Evolutionary conservation across 768 basidiomycete genomes (phyloP), one percentile per base, ranked within the genome.

Genomic region (Pulveroboletus frians): DNA sequence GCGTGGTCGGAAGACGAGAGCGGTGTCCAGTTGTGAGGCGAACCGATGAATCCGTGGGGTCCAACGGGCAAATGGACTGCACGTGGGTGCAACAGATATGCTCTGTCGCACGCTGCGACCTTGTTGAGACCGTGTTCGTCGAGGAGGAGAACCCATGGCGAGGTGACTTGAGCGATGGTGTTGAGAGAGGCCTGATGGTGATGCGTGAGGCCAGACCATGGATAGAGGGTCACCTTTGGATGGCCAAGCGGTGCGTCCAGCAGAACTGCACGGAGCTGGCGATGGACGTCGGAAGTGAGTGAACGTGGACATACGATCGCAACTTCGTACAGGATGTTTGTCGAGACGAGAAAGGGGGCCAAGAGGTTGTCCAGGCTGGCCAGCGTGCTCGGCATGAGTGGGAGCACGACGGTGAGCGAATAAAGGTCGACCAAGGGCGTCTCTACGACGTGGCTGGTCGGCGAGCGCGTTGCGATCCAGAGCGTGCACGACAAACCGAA

Each of bases 131-230:
- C 81, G 38, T 56, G 48, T 40, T 77, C 69, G 46, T 79, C 78
- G 46, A 84, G 66, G 8, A 85, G 43, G 11, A 86, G 71, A 9
- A 78, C 58, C 73, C 77, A 78, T 21, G 75, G 70, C 0, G 78
- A 76, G 11, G 73, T 66, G 21, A 71, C 66, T 26, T 69, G 71
- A 5, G 69, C 55, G 27, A 72, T 67, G 21, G 66, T 62, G 21
- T 64, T 62, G n/a, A 83, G 32, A 64, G 57, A 20, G 57, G 72
- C 34, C 47, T 47, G 47, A 41, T 54, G 34, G 41, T 59, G 49
- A 59, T 60, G 23, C 57, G 29, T 29, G 54, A 55, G 37, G 44
- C 56, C 30, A 46, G 50, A 56, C 54, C 68, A 71, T 10, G 69
- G 61, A 29, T 64, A 57, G 7, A 81, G 47, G 15, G 72, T 69